Percentiles rank a stretch among this genome's conserved stretches.
Conservation (phyloP, 352 stramenopile species). For the Pythium catenulatum region DNA sequence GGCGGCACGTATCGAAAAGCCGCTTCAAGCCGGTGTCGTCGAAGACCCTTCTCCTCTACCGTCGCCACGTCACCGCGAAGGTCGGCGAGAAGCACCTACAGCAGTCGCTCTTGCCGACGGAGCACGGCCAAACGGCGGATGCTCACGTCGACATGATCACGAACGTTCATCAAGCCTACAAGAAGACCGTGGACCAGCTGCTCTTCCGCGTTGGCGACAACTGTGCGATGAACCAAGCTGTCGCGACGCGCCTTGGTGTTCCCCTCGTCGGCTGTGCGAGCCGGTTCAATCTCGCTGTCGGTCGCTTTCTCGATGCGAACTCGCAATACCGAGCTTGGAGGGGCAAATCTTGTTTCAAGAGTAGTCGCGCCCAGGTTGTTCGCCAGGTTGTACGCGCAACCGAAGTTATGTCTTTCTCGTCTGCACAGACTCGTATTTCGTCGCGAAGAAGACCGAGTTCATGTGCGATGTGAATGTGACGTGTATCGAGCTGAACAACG, state of each 20-base stretch:
- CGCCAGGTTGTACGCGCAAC: background rate
- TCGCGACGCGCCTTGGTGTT: background rate
- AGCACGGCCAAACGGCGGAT: background rate
- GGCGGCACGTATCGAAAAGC: background rate
- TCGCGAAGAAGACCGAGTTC: background rate
- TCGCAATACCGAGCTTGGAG: background rate
- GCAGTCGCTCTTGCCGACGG: background rate
- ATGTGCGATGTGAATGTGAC: background rate
- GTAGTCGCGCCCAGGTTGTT: background rate
- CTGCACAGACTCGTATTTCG: background rate
- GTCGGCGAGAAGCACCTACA: too few species aligned
- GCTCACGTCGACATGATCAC: background rate
- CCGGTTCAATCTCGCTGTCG: background rate
- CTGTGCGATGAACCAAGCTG: background rate
- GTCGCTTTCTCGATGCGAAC: background rate
- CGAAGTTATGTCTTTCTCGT: background rate
- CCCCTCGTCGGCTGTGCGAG: background rate
- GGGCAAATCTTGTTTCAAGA: background rate
- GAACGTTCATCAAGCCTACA: background rate
- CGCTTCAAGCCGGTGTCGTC: too few species aligned
- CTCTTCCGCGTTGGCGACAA: background rate
- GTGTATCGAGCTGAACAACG: background rate
- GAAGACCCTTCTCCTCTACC: too few species aligned
- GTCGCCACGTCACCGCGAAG: too few species aligned
- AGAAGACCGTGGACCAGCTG: background rate